Evolutionary conservation across 1,139 yeast genomes (phyloP), one percentile per base, ranked within the genome.

Genomic region (Suhomyces ambrosiae): DNA sequence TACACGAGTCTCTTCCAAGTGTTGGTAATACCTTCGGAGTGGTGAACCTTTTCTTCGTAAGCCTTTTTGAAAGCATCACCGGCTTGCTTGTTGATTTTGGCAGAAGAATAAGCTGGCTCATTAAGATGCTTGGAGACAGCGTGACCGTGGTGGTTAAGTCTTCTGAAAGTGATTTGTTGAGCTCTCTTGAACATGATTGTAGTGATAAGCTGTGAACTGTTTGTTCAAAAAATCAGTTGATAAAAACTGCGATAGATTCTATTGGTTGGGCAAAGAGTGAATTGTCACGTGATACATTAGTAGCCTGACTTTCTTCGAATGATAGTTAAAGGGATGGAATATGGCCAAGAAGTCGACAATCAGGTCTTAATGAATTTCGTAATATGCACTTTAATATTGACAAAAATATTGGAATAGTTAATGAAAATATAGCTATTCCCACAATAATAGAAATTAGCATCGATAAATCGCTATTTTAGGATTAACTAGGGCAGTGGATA

Each of bases 1-100:
- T 79, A 71, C 37, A 96, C 79, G 66, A 90, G 77, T 67, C 84
- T 89, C 67, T 79, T 82, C 98, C 98, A 92, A 55, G 83, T 71
- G 38, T 70, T 67, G 50, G 95, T 76, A 49, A 96, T 82, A 48
- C 78, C 75, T 49, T 66, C 74, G 41, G 96, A 89, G 69, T 92
- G 97, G 59, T 82, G 82, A 54, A 72, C 74, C 58, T 87, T 79
- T 54, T 83, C 88, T 53, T 79, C 65, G 52, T 61, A 57, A 23
- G 57, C 54, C 52, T 63, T 65, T 49, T 58, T 61, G 61, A 67
- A 72, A 23, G 66, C 70, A 42, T 70, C 71, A 39, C 76, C 77
- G 26, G 71, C 72, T 46, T 60, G 48, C 49, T 60, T 58, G 61
- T 68, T 55, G 43, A 60, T 54, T 47, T 65, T 67, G 40, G 51